phyloP scores from a whole-genome alignment of 768 basidiomycete genomes.

The Chiua virens region DNA sequence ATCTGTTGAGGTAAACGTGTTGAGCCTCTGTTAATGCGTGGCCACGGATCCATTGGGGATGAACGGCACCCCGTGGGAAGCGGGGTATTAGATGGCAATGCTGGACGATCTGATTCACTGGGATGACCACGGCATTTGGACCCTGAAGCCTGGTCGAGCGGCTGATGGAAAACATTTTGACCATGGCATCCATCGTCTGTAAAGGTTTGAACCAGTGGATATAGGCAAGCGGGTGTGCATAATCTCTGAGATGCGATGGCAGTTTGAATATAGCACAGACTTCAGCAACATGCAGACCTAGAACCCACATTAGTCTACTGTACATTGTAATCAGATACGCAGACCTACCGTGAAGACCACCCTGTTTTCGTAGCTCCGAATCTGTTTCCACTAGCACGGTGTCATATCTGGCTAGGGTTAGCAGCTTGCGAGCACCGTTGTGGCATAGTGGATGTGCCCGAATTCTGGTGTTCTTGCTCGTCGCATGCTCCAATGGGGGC shows the following conservation, averaged over 20 bases:
- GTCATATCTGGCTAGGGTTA: not conserved
- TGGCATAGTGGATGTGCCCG: not conserved
- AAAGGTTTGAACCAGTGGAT: not conserved
- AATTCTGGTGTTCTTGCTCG: not conserved
- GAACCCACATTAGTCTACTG: too few species aligned
- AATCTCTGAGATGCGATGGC: not conserved
- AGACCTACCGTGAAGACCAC: not conserved
- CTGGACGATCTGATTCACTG: too few species aligned
- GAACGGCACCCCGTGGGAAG: not conserved
- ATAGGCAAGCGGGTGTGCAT: not conserved
- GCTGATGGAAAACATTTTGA: too few species aligned
- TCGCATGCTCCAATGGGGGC: not conserved
- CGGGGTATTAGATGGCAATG: not conserved
- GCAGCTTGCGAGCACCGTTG: not conserved
- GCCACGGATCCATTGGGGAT: not conserved
- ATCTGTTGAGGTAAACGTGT: not conserved
- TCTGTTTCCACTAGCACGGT: not conserved
- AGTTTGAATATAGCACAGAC: too few species aligned
- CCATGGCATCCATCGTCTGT: not conserved
- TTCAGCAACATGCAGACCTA: too few species aligned
- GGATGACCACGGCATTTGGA: too few species aligned
- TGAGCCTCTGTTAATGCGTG: not conserved
- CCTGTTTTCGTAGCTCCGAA: not conserved
- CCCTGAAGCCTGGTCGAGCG: too few species aligned
- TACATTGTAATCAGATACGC: too few species aligned